These are phyloP conservation scores for Penicillium aurantiogriseum DNA, from an alignment of 2,329 filamentous ascomycete species.

Conservation along the genomic window DNA sequence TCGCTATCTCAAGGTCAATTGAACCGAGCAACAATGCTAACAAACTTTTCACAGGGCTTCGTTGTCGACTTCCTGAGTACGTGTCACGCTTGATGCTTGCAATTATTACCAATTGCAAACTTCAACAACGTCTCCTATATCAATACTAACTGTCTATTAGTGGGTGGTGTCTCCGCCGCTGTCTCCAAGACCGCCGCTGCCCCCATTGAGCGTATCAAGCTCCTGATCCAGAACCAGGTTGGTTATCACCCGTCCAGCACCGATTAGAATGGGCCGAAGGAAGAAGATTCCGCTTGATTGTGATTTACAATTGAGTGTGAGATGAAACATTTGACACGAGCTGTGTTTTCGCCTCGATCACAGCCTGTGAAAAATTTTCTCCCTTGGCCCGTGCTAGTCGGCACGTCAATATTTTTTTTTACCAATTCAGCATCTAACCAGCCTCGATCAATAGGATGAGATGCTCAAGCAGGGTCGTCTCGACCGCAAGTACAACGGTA, in stretches of 20 bases:
- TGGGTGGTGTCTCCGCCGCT: slow-evolving; percentile 99
- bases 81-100: slow-evolving; percentile 45
- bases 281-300: background rate
- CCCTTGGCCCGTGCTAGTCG: slow-evolving; percentile 6
- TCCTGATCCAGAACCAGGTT: slow-evolving; percentile 99
- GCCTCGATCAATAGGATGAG: slow-evolving; percentile 75
- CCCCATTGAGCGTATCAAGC: slow-evolving; percentile 99
- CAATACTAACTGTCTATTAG: slow-evolving; percentile 56
- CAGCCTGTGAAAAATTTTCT: slow-evolving; percentile 19
- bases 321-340: background rate
- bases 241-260: slow-evolving; percentile 40
- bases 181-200: slow-evolving; percentile 99
- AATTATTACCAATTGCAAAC: background rate
- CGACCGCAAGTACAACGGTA: slow-evolving; percentile 93
- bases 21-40: slow-evolving; percentile 23
- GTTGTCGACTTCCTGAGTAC: slow-evolving; percentile 98
- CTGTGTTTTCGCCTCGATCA: background rate
- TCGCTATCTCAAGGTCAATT: background rate
- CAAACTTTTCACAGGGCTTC: slow-evolving; percentile 66
- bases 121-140: no score
- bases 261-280: slow-evolving; percentile 2
- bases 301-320: background rate
- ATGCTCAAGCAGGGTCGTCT: slow-evolving; percentile 99
- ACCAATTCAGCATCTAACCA: slow-evolving; percentile 13
- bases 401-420: background rate